These are phyloP conservation scores for Strobilomyces echinocephalus DNA, from an alignment of 768 basidiomycete species.

Conservation along the genomic window DNA sequence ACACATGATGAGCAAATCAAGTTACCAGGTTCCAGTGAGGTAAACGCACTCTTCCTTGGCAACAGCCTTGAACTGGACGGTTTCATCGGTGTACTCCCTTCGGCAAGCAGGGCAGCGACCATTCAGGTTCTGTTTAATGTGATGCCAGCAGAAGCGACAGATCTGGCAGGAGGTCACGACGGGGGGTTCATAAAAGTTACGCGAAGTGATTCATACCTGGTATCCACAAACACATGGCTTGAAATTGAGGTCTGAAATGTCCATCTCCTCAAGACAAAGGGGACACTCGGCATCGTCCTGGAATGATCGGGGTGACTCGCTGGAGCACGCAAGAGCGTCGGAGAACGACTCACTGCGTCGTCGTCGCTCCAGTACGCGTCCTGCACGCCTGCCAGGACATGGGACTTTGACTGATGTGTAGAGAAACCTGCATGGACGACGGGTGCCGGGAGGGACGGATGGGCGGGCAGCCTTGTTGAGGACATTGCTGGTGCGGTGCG, in stretches of 20 bases:
- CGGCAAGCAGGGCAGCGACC: constrained; percentile 96
- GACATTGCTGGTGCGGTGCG: constrained; percentile 36
- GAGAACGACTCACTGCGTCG: constrained; percentile 55
- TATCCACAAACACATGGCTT: constrained; percentile 99
- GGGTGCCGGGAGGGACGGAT: constrained; percentile 67
- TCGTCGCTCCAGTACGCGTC: constrained; percentile 98
- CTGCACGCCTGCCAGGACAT: constrained; percentile 84
- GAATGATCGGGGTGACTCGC: constrained; percentile 17
- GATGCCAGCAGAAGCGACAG: constrained; percentile 98
- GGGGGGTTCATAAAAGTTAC: constrained; percentile 15
- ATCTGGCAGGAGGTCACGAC: constrained; percentile 52
- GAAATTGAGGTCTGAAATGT: constrained; percentile 97
- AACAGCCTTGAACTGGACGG: constrained; percentile 92
- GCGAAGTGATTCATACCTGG: constrained; percentile 53
- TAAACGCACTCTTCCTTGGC: constrained; percentile 88
- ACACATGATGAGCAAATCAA: constrained; percentile 14
- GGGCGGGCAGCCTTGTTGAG: constrained; percentile 51
- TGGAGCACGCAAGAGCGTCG: constrained; percentile 4
- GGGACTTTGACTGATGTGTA: constrained; percentile 74
- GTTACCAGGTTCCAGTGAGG: not conserved
- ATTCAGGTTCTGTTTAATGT: constrained; percentile 94
- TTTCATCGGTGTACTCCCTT: constrained; percentile 86
- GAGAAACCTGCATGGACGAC: constrained; percentile 68
- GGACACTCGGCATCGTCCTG: constrained; percentile 98
- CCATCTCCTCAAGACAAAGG: constrained; percentile 97